Evolutionary conservation across 176 grass and related monocot species (phyloP), one percentile per base, ranked within the genome.

Genomic region (Raddia distichophylla): DNA sequence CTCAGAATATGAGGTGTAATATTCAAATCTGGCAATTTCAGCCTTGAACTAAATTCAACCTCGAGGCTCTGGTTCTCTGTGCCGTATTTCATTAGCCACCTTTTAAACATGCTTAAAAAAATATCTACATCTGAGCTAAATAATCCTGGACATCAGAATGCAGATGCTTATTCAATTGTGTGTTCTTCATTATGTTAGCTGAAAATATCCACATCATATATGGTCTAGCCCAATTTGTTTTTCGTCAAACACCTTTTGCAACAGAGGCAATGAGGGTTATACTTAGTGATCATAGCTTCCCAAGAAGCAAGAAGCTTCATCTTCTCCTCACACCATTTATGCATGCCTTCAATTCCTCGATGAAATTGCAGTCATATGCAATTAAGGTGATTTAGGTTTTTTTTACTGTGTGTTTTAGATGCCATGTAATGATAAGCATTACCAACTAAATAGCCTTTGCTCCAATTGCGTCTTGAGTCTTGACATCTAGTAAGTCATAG

Each of bases 201-300:
- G 85, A 90, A 77, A 96, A 96, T 40, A 82, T 49, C 78, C 66
- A 81, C 54, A 88, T 92, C 19, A 81, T 77, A 46, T 90, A 93
- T 60, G 90, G 79, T 11, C 74, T 89, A 63, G 87, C 82, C 87
- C 93, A 95, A 95, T 61, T 90, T 95, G 17, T 92, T 90, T 92
- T 57, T 86, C 84, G 67, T 88, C 85, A 81, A 88, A 95, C 54
- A 95, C 20, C 10, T 74, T 81, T 74, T 92, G 61, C 90, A 82
- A 92, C 15, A 33, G 11, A 67, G 86, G 90, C 43, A 58, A 64
- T 60, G 60, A 53, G 92, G 64, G 61, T 81, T 79, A 83, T 94
- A 53, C 77, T 94, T 92, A 56, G 44, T 78, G 49, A 90, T 68
- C 93, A 95, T 95, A 37, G 80, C 44, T 33, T 92, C 81, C 85